Evolutionary conservation across 352 stramenopile genomes (phyloP).

Genomic region (Pythium inflatum): DNA sequence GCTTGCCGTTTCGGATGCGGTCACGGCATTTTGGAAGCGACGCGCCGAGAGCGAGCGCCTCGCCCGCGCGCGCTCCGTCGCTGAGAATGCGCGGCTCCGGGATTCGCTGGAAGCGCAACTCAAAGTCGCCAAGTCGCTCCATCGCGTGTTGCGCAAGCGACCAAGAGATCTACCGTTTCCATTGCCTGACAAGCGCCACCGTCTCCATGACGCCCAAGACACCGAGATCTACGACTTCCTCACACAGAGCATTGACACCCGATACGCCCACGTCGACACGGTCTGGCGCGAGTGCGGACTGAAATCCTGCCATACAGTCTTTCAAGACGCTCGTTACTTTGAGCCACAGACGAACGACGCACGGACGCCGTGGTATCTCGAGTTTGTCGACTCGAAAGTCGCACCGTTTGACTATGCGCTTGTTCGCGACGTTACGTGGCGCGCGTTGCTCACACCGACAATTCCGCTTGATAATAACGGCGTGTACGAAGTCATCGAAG

Average conservation of each 20-base stretch:
- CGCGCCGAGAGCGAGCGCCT: neutral
- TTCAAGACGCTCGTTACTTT: neutral
- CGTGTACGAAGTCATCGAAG: conserved; percentile 17
- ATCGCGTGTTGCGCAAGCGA: conserved; percentile 13
- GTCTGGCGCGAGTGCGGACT: neutral
- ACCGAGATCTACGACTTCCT: conserved; percentile 8
- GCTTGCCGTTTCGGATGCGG: neutral
- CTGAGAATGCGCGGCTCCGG: conserved; percentile 17
- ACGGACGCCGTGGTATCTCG: neutral
- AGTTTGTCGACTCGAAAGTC: conserved; percentile 12
- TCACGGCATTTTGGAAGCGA: conserved; percentile 6
- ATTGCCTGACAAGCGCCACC: neutral
- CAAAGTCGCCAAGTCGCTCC: neutral
- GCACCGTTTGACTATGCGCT: conserved; percentile 8
- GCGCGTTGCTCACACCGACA: neutral
- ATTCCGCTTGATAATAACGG: conserved; percentile 10
- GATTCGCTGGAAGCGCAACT: conserved; percentile 15
- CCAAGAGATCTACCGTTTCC: neutral
- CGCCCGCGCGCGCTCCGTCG: neutral
- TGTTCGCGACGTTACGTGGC: conserved; percentile 12
- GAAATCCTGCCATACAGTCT: neutral
- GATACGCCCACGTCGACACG: neutral
- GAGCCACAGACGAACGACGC: neutral
- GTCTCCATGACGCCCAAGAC: neutral
- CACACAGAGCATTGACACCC: neutral